Evolutionary conservation across 345 rosid genomes (phyloP).

Genomic region (Citrus sp.): DNA sequence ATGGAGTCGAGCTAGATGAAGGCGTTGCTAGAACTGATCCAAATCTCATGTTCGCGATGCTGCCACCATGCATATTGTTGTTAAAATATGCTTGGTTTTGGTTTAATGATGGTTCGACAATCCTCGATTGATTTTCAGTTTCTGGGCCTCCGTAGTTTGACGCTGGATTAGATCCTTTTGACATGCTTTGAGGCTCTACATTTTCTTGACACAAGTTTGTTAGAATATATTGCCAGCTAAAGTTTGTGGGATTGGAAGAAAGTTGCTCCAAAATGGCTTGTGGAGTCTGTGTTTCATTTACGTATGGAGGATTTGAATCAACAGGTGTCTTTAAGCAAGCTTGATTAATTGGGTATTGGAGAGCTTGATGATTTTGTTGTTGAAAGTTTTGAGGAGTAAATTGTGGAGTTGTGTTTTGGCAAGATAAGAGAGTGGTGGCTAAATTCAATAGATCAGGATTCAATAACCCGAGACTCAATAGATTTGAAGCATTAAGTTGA

Average conservation of each 20-base stretch:
- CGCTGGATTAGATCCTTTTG: neutral
- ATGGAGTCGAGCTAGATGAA: conserved; percentile 47
- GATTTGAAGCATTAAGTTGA: conserved; percentile 29
- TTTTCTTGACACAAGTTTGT: conserved; percentile 20
- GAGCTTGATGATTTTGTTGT: conserved; percentile 15
- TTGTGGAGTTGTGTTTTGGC: conserved; percentile 17
- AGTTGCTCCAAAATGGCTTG: conserved; percentile 23
- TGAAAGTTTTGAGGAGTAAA: neutral
- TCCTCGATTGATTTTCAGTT: conserved; percentile 5
- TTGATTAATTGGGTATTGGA: conserved; percentile 24
- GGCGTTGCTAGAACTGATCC: conserved; percentile 49
- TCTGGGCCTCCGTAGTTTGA: conserved; percentile 7
- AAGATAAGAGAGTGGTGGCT: conserved; percentile 22
- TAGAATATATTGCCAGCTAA: conserved; percentile 3
- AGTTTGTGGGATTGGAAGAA: conserved; percentile 11
- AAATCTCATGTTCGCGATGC: conserved; percentile 18
- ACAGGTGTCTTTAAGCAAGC: neutral
- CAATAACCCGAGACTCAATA: conserved; percentile 26
- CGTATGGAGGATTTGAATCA: conserved; percentile 1
- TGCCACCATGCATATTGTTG: conserved; percentile 8
- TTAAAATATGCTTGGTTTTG: conserved; percentile 7
- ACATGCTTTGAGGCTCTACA: neutral
- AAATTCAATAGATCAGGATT: conserved; percentile 25
- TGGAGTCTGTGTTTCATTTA: conserved; percentile 12
- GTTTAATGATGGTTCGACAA: neutral